Evolutionary conservation across 176 grass and related monocot genomes (phyloP), one percentile per base, ranked within the genome.

Genomic region (Areca catechu): DNA sequence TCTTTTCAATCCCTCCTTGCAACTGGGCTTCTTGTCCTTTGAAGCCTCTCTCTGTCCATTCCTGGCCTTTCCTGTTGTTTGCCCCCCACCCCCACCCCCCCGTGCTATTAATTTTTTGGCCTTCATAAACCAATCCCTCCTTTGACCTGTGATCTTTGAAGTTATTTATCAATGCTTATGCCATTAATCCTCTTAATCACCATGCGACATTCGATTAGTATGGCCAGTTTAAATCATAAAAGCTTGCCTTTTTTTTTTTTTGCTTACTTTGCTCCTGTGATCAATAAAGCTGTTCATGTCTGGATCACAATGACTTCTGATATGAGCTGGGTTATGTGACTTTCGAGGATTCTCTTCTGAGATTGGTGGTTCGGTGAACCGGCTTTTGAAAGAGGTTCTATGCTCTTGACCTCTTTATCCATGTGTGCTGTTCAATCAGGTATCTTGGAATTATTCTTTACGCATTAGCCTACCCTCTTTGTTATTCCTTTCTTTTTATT

Each of bases 1-100:
- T 59, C 67, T 70, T 70, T 70, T 59, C 55, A 59, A 43, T 16
- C 57, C 21, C 16, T 50, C 22, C 67, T 70, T 58, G 16, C 16
- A 3, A 24, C 47, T 50, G 49, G 54, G 43, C 59, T 59, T 19
- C 54, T 24, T 70, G 55, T 28, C 16, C 52, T 56, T 28, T 22
- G 24, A 55, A 14, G 16, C 49, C 23, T 12, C n/a, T 34, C 49
- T 29, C 22, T 28, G 22, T 52, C 49, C 29, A 21, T 48, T 21
- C 17, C 16, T 37, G 57, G 25, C 22, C 24, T 34, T 9, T 60
- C 16, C 16, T 60, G 25, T 3, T 25, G 24, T 19, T 17, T 60
- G 15, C 4, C 24, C 57, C 14, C 22, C 56, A 4, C 3, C 24
- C 24, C 24, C 24, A 1, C 24, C 24, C 24, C 15, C 24, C 7